Evolutionary conservation across 192 early-diverging fungal species (phyloP), one percentile per base, ranked within the genome.

Genomic region (Backusella circina): DNA sequence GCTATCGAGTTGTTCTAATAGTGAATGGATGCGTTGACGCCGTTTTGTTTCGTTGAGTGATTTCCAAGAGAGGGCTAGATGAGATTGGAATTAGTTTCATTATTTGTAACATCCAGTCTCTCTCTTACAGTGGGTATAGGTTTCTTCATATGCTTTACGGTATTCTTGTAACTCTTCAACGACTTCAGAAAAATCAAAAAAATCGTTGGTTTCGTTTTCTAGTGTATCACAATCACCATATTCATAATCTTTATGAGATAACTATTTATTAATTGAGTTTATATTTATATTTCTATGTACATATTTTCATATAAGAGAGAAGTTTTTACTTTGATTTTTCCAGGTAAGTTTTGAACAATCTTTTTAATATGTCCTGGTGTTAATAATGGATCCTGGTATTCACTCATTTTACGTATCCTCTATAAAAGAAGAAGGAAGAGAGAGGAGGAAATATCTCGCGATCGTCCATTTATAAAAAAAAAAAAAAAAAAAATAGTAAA

Each of bases 1-100:
- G 21, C 85, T 77, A 68, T 92, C 91, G 23, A 94, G 75, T 32
- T 82, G 77, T 36, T 93, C 86, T 36, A 94, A 71, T 15, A 93
- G 76, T 33, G 82, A 82, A 30, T 81, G 79, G 1, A 90, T 73
- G 74, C 87, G 88, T 8, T 79, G 76, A 18, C 78, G 73, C 7
- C 82, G 80, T 37, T 89, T 86, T 10, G 81, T 79, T 18, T 71
- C 39, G 26, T 80, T 75, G 41, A 79, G 77, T 26, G 70, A 84
- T 23, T 73, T 82, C 87, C 87, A 57, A 26, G 51, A 57, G 10
- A 57, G 88, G 21, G 74, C 86, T 87, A 30, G 41, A 13, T 21
- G 10, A 47, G 4, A 15, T 76, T 31, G 23, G 12, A 65, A n/a
- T 67, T 5, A 72, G 51, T 21, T 21, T 37, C 9, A 72, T 8